Percentiles rank a stretch among this genome's conserved stretches.
Conservation (phyloP, 345 rosid species). For the Rhodamnia rubescens region DNA sequence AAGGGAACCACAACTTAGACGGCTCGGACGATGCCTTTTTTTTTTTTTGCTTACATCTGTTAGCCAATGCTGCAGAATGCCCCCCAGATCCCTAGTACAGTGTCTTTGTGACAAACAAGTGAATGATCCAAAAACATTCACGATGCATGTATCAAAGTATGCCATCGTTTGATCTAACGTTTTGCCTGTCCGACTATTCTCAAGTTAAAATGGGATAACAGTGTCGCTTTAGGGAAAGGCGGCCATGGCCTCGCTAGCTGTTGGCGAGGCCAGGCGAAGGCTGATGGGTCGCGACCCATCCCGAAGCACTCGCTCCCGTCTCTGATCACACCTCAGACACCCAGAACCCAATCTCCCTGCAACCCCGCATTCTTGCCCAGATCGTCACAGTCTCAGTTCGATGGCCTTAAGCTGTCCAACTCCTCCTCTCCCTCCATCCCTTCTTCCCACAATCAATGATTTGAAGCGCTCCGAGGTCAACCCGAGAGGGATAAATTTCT, state of each 20-base stretch:
- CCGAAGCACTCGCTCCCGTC: constrained; percentile 22
- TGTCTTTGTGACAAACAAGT: background rate
- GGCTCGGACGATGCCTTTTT: background rate
- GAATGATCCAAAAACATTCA: background rate
- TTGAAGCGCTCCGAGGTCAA: background rate
- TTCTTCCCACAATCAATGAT: background rate
- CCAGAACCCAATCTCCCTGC: constrained; percentile 18
- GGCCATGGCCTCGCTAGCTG: too few species aligned
- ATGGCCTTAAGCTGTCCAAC: constrained; percentile 46
- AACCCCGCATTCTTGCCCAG: constrained; percentile 19
- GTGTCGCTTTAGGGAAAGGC: background rate
- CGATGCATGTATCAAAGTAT: too few species aligned
- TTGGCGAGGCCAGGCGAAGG: too few species aligned
- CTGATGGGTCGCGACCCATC: background rate
- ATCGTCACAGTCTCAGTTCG: constrained; percentile 52
- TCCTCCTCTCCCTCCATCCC: constrained; percentile 21
- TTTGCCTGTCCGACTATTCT: background rate
- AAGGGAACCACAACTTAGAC: background rate
- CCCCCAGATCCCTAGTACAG: background rate
- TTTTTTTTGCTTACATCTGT: background rate
- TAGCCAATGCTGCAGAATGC: background rate
- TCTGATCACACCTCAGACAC: constrained; percentile 18
- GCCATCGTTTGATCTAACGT: background rate
- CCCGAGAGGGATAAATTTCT: background rate
- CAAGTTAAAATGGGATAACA: background rate